Conservation (phyloP, 805 yeast genomes). For the Candida ovalis region DNA sequence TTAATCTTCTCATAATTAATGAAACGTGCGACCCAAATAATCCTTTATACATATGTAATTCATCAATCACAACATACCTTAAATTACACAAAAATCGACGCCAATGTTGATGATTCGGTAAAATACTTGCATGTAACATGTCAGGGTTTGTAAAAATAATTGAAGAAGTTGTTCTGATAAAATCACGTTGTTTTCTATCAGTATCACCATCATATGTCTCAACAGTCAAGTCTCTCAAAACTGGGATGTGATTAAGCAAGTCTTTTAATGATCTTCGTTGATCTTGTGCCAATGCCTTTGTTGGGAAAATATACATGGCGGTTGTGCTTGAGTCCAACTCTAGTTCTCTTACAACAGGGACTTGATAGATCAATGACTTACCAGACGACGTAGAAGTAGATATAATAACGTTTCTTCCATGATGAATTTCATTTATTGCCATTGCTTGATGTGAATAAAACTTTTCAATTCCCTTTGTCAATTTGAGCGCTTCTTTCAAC, state of each 20-base stretch:
- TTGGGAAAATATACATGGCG: constrained; percentile 88
- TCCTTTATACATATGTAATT: constrained; percentile 84
- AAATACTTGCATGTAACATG: constrained; percentile 77
- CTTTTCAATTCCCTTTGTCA: constrained; percentile 42
- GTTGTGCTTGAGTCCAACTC: constrained; percentile 46
- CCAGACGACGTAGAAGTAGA: constrained; percentile 98
- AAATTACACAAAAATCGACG: constrained; percentile 59
- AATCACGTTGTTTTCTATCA: constrained; percentile 46
- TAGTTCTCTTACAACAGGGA: constrained; percentile 64
- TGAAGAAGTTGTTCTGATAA: constrained; percentile 59
- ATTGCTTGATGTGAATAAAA: constrained; percentile 81
- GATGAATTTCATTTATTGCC: constrained; percentile 59
- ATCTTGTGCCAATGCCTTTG: constrained; percentile 97
- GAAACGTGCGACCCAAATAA: constrained; percentile 93
- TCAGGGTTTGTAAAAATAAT: constrained; percentile 95
- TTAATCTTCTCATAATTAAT: constrained; percentile 72
- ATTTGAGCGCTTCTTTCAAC: constrained; percentile 47
- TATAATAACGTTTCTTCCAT: constrained; percentile 68
- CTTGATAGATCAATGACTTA: constrained; percentile 86
- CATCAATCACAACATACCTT: constrained; percentile 76
- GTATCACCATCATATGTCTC: constrained; percentile 97
- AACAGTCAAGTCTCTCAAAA: constrained; percentile 43
- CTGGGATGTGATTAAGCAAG: constrained; percentile 48
- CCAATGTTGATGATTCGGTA: constrained; percentile 81
- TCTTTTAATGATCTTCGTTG: constrained; percentile 78